Evolutionary conservation across 2,329 filamentous ascomycete species (phyloP).

Genomic region (Scedosporium apiospermum): DNA sequence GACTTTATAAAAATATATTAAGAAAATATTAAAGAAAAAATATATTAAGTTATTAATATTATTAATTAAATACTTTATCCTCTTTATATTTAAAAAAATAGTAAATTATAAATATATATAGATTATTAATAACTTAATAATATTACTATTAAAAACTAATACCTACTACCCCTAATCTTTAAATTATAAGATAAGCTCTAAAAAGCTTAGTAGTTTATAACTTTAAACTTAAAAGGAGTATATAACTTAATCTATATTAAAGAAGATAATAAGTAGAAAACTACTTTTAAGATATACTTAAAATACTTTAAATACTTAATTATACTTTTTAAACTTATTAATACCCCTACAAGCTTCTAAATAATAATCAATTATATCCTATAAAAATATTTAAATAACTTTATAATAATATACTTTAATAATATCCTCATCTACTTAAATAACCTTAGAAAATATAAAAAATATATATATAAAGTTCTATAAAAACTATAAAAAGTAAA

Average conservation of each 20-base stretch:
- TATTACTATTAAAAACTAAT: constrained; percentile 5
- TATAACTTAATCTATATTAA: constrained; percentile 7
- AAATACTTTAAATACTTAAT: constrained; percentile 11
- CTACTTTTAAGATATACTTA: constrained; percentile 6
- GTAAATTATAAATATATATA: no score
- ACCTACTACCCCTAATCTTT: not conserved
- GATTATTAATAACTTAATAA: no score
- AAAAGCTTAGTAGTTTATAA: constrained; percentile 8
- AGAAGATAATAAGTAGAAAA: constrained; percentile 9
- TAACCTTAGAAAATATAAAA: constrained; percentile 5
- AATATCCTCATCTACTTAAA: constrained; percentile 11
- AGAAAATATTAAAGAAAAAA: no score
- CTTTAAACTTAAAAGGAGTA: constrained; percentile 8
- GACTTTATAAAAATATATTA: no score
- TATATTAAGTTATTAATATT: no score
- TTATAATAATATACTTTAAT: constrained; percentile 11
- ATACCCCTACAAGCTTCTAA: constrained; percentile 9
- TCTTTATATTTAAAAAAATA: no score
- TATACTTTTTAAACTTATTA: constrained; percentile 10
- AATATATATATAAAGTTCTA: not conserved
- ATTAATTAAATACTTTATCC: no score
- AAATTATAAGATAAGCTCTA: not conserved
- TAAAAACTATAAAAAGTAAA: not conserved
- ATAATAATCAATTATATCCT: constrained; percentile 10
- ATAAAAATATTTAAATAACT: constrained; percentile 2